phyloP scores from a whole-genome alignment of 2,329 filamentous ascomycete species.

The Cladophialophora bantiana region DNA sequence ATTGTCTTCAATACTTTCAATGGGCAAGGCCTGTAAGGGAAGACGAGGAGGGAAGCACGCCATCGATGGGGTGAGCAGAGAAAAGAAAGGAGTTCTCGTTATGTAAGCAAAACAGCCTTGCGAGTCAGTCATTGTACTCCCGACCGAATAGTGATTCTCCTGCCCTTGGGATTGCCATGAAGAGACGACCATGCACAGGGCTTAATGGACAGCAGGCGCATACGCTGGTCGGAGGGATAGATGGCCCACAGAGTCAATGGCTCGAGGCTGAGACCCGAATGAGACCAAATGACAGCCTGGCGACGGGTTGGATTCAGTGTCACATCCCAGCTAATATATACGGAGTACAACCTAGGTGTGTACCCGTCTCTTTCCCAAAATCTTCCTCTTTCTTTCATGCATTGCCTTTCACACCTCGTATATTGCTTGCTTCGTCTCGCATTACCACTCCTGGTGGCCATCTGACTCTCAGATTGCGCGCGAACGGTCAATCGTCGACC shows the following conservation, averaged over 20 bases:
- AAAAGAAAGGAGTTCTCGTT: not conserved
- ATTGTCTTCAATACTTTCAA: too few species aligned
- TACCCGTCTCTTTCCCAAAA: not conserved
- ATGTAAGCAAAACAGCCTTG: not conserved
- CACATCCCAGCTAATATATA: not conserved
- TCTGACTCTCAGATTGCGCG: not conserved
- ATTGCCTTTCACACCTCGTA: not conserved
- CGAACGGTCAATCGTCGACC: not conserved
- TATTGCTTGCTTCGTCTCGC: not conserved
- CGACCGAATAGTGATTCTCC: not conserved
- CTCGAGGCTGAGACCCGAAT: not conserved
- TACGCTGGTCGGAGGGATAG: not conserved
- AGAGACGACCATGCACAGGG: not conserved
- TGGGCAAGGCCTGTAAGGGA: too few species aligned
- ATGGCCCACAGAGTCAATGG: not conserved
- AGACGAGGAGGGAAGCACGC: not conserved
- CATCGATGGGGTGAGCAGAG: not conserved
- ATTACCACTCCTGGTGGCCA: not conserved
- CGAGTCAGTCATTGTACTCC: not conserved
- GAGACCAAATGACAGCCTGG: not conserved
- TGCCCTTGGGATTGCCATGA: not conserved
- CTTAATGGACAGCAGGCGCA: not conserved
- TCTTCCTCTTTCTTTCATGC: not conserved
- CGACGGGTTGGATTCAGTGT: not conserved
- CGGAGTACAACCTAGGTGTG: not conserved